Percentiles rank a stretch among this genome's conserved stretches.
Evolutionary conservation across 2,329 filamentous ascomycete species (phyloP).

Genomic region (Ascochyta fabae): DNA sequence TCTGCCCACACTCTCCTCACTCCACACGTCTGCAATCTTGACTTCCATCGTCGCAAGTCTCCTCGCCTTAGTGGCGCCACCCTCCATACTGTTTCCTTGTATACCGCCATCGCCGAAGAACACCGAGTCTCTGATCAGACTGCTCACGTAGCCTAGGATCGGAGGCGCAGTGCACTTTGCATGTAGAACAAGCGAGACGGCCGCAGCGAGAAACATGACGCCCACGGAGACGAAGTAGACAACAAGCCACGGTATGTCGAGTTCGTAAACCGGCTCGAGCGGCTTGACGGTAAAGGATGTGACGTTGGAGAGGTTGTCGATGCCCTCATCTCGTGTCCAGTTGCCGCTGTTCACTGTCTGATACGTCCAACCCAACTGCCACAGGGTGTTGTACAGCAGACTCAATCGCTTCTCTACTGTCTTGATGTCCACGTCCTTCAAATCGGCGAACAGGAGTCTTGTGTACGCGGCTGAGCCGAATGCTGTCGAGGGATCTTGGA

Average conservation of each 20-base stretch:
- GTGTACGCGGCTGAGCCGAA: no score
- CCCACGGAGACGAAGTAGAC: constrained; percentile 15
- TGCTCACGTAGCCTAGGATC: constrained; percentile 14
- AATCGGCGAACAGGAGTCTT: neutral
- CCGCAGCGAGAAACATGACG: constrained; percentile 17
- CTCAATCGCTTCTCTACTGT: constrained; percentile 6
- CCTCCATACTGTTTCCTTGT: constrained; percentile 9
- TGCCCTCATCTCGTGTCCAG: neutral
- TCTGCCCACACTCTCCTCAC: constrained; percentile 4
- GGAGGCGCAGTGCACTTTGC: constrained; percentile 10
- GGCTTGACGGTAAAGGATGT: constrained; percentile 1
- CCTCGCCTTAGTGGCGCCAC: constrained; percentile 5
- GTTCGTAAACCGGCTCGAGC: constrained; percentile 7
- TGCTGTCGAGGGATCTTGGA: no score
- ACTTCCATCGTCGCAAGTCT: constrained; percentile 12
- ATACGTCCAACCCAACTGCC: constrained; percentile 10
- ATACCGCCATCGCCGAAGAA: constrained; percentile 14
- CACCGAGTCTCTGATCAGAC: constrained; percentile 15
- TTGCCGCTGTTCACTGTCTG: constrained; percentile 1
- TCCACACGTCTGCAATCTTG: constrained; percentile 15
- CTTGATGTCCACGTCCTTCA: constrained; percentile 1
- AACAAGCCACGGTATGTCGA: constrained; percentile 7
- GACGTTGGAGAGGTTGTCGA: neutral
- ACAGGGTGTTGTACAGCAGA: constrained; percentile 15
- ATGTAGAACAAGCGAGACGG: constrained; percentile 17